A percentile compares a stretch with the other conserved stretches of the same genome.
Conservation (phyloP, 768 basidiomycete species). For the Pisolithus albus region DNA sequence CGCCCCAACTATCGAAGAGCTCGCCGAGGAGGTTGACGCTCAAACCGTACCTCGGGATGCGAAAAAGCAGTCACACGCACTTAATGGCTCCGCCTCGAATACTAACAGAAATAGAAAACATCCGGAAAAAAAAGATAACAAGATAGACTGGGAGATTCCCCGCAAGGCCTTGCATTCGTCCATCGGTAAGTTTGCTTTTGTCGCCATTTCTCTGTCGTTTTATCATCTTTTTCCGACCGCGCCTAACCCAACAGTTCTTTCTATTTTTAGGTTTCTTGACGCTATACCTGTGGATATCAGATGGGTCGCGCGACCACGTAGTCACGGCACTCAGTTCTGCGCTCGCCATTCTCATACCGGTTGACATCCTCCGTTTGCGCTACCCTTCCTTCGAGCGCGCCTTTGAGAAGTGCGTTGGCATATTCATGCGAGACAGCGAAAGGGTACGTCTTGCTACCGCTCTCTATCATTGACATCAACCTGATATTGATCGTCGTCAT, state of each 20-base stretch:
- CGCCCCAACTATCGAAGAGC: slow-evolving; percentile 17
- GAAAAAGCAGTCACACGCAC: slow-evolving; percentile 5
- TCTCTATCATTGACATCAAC: background rate
- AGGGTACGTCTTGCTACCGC: slow-evolving; percentile 36
- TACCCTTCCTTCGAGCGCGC: slow-evolving; percentile 55
- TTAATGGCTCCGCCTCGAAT: slow-evolving; percentile 8
- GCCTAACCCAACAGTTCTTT: background rate
- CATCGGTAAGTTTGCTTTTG: slow-evolving; percentile 57
- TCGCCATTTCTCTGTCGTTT: background rate
- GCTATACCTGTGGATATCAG: slow-evolving; percentile 47
- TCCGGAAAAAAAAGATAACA: slow-evolving; percentile 19
- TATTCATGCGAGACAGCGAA: slow-evolving; percentile 88
- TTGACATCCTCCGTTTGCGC: slow-evolving; percentile 69
- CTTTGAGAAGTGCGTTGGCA: slow-evolving; percentile 69
- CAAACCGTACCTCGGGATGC: slow-evolving; percentile 14
- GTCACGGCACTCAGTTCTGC: slow-evolving; percentile 57
- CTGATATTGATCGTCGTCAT: background rate
- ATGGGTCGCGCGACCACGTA: slow-evolving; percentile 45
- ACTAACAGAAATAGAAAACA: slow-evolving; percentile 13
- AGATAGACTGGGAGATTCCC: slow-evolving; percentile 84
- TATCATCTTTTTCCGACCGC: background rate
- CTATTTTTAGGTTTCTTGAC: slow-evolving; percentile 52
- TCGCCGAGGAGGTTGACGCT: slow-evolving; percentile 16
- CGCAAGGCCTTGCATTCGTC: slow-evolving; percentile 82
- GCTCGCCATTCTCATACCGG: slow-evolving; percentile 61